phyloP scores from a whole-genome alignment of 768 basidiomycete species.

The Mycena vulgaris region DNA sequence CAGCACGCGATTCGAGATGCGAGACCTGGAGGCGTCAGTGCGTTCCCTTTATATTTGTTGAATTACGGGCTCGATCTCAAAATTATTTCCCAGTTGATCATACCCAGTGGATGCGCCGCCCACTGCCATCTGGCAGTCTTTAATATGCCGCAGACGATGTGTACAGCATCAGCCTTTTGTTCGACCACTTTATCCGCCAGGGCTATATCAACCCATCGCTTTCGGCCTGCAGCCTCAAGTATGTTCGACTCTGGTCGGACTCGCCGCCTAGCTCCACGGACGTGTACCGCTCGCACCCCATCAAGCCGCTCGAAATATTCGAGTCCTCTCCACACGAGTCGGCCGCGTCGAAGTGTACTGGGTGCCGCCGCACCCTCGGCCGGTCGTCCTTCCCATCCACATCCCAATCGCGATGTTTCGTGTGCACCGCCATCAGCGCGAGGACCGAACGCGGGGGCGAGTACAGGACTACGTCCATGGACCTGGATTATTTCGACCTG shows the following conservation, averaged over 20 bases:
- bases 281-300: background rate
- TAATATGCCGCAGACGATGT: slow-evolving; percentile 1
- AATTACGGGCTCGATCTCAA: background rate
- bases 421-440: background rate
- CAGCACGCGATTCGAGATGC: background rate
- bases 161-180: background rate
- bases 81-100: background rate
- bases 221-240: background rate
- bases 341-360: background rate
- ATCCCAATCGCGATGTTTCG: background rate
- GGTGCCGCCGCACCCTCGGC: background rate
- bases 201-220: background rate
- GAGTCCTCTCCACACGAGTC: background rate
- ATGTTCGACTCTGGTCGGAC: slow-evolving; percentile 14
- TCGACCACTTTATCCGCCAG: background rate
- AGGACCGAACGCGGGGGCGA: too few relatives aligned
- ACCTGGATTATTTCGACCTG: background rate
- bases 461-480: too few relatives aligned
- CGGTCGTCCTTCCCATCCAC: background rate
- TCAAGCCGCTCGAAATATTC: slow-evolving; percentile 6
- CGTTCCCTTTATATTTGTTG: background rate
- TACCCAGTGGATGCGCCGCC: background rate
- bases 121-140: background rate
- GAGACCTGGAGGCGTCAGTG: background rate
- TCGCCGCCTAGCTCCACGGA: background rate